These are phyloP conservation scores for Inga leiocalycina DNA, from an alignment of 306 rosid species.

Conservation along the genomic window DNA sequence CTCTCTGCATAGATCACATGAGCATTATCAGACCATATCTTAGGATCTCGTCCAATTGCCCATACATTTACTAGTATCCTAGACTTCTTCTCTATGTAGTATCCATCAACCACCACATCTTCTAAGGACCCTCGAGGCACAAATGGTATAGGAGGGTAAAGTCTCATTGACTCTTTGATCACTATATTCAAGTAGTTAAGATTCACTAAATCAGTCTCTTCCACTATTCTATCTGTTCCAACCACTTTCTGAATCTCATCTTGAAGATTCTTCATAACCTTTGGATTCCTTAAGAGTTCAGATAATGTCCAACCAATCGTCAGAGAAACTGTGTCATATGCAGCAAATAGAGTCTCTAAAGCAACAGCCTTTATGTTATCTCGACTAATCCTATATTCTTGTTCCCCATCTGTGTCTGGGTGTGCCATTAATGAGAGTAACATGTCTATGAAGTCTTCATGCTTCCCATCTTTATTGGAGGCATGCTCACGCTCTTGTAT, in stretches of 20 bases:
- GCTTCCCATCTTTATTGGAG: background rate
- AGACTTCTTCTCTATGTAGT: constrained; percentile 31
- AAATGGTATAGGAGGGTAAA: constrained; percentile 28
- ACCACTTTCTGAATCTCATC: constrained; percentile 31
- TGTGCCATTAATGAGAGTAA: no score
- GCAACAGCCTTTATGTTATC: no score
- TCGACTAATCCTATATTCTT: no score
- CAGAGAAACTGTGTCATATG: no score
- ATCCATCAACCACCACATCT: constrained; percentile 21
- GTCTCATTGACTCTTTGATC: constrained; percentile 38
- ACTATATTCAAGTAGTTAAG: constrained; percentile 40
- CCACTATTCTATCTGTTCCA: background rate
- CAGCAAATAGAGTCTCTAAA: no score
- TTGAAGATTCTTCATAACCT: constrained; percentile 42
- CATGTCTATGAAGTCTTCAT: no score
- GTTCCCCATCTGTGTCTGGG: no score
- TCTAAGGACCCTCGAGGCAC: constrained; percentile 20
- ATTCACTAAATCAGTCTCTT: constrained; percentile 38
- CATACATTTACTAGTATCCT: constrained; percentile 29
- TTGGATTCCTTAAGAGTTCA: constrained; percentile 18
- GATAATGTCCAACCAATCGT: constrained; percentile 37
- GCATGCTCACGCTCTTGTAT: background rate
- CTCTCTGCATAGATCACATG: constrained; percentile 39
- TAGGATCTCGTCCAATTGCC: constrained; percentile 40
- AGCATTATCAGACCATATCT: background rate